A percentile compares a stretch with the other conserved stretches of the same genome.
phyloP scores from a whole-genome alignment of 208 protist genomes.

The Willaertia magna region DNA sequence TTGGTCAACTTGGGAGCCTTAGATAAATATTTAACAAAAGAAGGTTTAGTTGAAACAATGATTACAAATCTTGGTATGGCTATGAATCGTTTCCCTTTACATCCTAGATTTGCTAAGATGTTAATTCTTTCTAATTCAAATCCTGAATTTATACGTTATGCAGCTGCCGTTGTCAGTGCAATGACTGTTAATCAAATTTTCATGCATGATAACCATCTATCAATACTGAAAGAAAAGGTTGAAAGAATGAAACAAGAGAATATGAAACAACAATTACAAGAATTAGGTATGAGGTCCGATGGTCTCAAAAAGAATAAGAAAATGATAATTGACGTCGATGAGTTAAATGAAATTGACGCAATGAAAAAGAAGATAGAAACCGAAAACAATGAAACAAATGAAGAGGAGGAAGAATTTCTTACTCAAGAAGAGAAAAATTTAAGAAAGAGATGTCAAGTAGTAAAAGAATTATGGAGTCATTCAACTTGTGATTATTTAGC shows the following conservation, averaged over 20 bases:
- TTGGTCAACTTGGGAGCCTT: neutral
- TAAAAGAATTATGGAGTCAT: neutral
- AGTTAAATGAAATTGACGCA: neutral
- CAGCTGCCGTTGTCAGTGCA: neutral
- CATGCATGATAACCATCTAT: neutral
- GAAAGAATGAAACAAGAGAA: neutral
- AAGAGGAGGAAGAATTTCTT: neutral
- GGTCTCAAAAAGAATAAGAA: neutral
- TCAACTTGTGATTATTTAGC: neutral
- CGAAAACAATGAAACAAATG: neutral
- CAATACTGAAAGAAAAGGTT: neutral
- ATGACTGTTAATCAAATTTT: neutral
- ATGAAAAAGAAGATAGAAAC: neutral
- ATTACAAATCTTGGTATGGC: neutral
- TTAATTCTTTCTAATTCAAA: neutral
- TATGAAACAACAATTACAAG: neutral
- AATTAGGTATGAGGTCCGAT: neutral
- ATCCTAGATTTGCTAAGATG: slow-evolving; percentile 9
- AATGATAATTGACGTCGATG: neutral
- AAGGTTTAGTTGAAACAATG: neutral
- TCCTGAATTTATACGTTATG: neutral
- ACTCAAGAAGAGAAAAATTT: neutral
- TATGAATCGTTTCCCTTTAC: neutral
- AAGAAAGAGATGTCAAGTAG: neutral
- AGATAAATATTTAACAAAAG: neutral